These are phyloP conservation scores for Arthrocladium fulminans DNA, from an alignment of 2,329 filamentous ascomycete species.

Conservation along the genomic window DNA sequence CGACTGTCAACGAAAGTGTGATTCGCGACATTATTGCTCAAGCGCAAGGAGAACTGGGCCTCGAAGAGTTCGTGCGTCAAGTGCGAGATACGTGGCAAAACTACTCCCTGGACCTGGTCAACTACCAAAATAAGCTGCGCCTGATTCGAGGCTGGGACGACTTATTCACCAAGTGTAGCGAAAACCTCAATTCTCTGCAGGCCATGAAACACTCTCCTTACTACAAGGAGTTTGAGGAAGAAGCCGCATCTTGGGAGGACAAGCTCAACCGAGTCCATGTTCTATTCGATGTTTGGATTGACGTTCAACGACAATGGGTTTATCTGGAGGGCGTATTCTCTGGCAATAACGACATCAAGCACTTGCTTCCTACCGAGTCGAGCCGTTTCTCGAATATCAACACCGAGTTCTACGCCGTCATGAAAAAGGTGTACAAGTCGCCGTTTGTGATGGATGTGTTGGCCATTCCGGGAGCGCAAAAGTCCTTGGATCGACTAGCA, in stretches of 20 bases:
- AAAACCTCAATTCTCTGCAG: conserved; percentile 93
- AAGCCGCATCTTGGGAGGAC: conserved; percentile 94
- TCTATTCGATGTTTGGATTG: conserved; percentile 98
- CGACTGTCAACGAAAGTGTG: conserved; percentile 74
- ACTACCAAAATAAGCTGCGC: conserved; percentile 96
- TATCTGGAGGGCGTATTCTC: conserved; percentile 99
- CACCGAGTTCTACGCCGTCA: conserved; percentile 94
- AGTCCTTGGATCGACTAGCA: conserved; percentile 89
- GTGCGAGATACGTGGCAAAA: conserved; percentile 96
- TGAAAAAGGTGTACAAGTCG: conserved; percentile 98
- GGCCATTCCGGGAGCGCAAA: conserved; percentile 90
- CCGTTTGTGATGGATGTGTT: conserved; percentile 93
- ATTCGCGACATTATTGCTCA: conserved; percentile 91
- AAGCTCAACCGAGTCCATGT: conserved; percentile 96
- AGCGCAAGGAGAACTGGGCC: conserved; percentile 93
- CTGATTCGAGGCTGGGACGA: conserved; percentile 98
- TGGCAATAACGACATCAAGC: conserved; percentile 97
- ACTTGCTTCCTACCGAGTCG: conserved; percentile 90
- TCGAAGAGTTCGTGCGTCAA: conserved; percentile 94
- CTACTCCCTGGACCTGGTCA: conserved; percentile 86
- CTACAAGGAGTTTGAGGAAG: conserved; percentile 98
- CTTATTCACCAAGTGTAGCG: conserved; percentile 94
- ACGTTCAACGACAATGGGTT: conserved; percentile 99
- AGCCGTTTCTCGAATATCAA: conserved; percentile 99
- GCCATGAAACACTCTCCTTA: conserved; percentile 99